Evolutionary conservation across 371 early-diverging fungal genomes (phyloP).

Genomic region (Zopfochytrium polystomum): DNA sequence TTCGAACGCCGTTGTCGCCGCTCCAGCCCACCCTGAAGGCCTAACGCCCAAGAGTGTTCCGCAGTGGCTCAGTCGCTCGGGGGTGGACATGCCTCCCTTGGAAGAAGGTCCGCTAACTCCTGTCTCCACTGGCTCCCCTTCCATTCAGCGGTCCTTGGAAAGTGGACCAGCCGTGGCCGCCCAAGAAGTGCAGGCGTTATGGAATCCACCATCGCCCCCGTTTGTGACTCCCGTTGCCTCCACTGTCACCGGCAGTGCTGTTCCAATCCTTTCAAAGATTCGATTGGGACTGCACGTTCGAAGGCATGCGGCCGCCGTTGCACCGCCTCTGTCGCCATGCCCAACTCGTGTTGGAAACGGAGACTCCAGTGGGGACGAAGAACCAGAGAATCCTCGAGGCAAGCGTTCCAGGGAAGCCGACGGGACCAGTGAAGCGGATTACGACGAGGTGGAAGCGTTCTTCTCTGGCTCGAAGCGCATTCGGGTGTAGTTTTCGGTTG

Average conservation of each 20-base stretch:
- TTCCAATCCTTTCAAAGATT: background rate
- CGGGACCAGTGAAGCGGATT: background rate
- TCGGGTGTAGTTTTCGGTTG: too few species aligned
- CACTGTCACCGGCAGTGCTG: too few species aligned
- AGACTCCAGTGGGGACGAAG: background rate
- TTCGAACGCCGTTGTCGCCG: background rate
- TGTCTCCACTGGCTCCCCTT: too few species aligned
- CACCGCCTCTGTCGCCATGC: background rate
- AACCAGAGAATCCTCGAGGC: background rate
- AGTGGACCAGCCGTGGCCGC: too few species aligned
- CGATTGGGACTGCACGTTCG: background rate
- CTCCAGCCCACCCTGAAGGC: background rate
- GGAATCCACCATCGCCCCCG: too few species aligned
- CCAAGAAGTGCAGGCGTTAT: too few species aligned
- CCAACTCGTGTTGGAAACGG: background rate
- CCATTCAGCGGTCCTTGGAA: too few species aligned
- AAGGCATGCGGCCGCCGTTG: background rate
- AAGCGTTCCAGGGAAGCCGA: background rate
- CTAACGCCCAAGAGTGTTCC: background rate
- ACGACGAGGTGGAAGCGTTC: background rate
- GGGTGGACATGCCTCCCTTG: too few species aligned
- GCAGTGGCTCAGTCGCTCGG: too few species aligned
- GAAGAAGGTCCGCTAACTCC: too few species aligned
- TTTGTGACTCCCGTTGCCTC: too few species aligned
- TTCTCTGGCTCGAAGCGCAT: background rate